These are phyloP conservation scores for Leccinum subrobustum DNA, from an alignment of 1,284 basidiomycete species.

Conservation along the genomic window DNA sequence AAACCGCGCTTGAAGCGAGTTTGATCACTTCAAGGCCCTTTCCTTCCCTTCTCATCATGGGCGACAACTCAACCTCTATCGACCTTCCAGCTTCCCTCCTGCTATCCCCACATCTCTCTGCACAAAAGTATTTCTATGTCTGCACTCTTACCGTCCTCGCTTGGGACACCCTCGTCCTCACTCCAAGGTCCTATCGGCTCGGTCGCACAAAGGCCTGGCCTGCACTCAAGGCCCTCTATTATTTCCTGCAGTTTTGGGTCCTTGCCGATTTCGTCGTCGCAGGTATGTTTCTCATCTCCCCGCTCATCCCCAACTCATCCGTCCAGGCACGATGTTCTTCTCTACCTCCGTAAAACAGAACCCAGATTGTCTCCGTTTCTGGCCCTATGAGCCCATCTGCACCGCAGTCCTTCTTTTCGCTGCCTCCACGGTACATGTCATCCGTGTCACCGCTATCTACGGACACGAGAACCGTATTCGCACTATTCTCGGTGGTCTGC, in stretches of 20 bases:
- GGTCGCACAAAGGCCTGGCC: constrained; percentile 71
- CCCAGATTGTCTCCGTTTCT: constrained; percentile 63
- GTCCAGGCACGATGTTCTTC: constrained; percentile 74
- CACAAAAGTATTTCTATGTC: constrained; percentile 84
- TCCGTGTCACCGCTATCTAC: constrained; percentile 56
- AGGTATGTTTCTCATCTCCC: constrained; percentile 43
- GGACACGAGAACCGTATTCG: constrained; percentile 59
- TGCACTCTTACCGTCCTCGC: constrained; percentile 83
- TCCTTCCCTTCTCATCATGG: constrained; percentile 9
- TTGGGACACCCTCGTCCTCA: constrained; percentile 81
- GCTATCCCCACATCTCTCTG: constrained; percentile 70
- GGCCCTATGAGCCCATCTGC: constrained; percentile 79
- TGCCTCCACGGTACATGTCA: constrained; percentile 43
- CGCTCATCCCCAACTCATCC: constrained; percentile 8
- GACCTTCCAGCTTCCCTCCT: constrained; percentile 57
- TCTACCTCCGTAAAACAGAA: constrained; percentile 62
- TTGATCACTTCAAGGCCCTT: not conserved
- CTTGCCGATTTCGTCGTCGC: constrained; percentile 73
- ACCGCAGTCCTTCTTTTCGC: constrained; percentile 73
- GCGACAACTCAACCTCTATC: constrained; percentile 20
- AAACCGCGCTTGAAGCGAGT: not conserved
- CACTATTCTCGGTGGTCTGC: constrained; percentile 52
- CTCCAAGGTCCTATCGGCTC: constrained; percentile 72
- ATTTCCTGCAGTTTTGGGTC: constrained; percentile 73
- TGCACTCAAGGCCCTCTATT: constrained; percentile 68